phyloP scores from a whole-genome alignment of 371 early-diverging fungal species.

The Mucor racemosus region DNA sequence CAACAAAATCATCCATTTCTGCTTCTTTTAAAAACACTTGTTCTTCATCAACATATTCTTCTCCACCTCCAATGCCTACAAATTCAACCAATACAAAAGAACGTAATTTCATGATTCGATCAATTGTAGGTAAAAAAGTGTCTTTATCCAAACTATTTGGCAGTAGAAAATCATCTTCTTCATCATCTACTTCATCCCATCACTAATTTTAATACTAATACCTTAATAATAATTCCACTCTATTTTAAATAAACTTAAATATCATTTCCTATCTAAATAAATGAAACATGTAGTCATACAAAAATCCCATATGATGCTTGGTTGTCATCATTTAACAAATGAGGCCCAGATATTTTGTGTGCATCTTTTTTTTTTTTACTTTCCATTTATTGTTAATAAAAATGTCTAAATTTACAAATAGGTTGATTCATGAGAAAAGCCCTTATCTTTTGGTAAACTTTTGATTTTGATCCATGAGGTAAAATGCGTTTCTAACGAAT shows the following conservation, averaged over 20 bases:
- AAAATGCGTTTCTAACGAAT: not conserved
- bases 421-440: constrained; percentile 61
- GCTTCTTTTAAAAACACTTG: not conserved
- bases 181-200: not conserved
- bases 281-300: not conserved
- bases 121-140: constrained; percentile 47
- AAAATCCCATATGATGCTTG: not conserved
- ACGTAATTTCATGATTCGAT: constrained; percentile 40
- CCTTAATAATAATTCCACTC: constrained; percentile 6
- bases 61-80: constrained; percentile 21
- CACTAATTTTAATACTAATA: constrained; percentile 5
- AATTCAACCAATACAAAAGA: constrained; percentile 6
- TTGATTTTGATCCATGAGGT: not conserved
- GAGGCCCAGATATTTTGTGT: not conserved
- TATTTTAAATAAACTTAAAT: not conserved
- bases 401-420: constrained; percentile 45
- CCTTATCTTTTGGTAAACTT: constrained; percentile 61
- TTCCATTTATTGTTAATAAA: not conserved
- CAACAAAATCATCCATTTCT: constrained; percentile 29
- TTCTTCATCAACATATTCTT: constrained; percentile 13
- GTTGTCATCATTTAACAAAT: not conserved
- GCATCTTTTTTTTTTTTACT: not conserved
- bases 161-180: constrained; percentile 29
- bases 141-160: constrained; percentile 48
- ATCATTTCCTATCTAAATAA: too few species aligned